Evolutionary conservation across 2,329 filamentous ascomycete species (phyloP).

Genomic region (Microsporum audouinii): DNA sequence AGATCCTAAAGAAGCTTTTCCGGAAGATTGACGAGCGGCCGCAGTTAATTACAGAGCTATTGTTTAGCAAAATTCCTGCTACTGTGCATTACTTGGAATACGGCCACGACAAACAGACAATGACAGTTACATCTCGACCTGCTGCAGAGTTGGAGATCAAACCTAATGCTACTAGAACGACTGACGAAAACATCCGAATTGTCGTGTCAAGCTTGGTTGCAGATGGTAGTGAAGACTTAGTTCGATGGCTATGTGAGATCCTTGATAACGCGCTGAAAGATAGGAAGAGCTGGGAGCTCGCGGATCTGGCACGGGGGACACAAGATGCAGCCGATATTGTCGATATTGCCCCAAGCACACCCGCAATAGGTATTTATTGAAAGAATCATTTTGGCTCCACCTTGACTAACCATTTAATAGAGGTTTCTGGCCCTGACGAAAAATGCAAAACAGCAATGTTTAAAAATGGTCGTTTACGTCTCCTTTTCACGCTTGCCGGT

Average conservation of each 20-base stretch:
- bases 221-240: conserved; percentile 60
- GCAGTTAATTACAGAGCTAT: conserved; percentile 75
- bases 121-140: conserved; percentile 53
- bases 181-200: conserved; percentile 63
- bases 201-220: conserved; percentile 70
- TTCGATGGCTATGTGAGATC: conserved; percentile 71
- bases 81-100: conserved; percentile 84
- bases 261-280: conserved; percentile 59
- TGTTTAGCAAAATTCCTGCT: conserved; percentile 82
- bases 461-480: conserved; percentile 75
- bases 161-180: conserved; percentile 49
- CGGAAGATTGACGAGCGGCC: conserved; percentile 79
- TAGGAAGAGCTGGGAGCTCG: conserved; percentile 65
- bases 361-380: conserved; percentile 37
- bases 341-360: conserved; percentile 16
- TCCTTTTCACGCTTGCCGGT: conserved; percentile 67
- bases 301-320: conserved; percentile 46
- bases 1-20: conserved; percentile 68
- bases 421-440: conserved; percentile 53
- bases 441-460: conserved; percentile 64
- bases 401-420: conserved; percentile 28
- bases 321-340: conserved; percentile 30
- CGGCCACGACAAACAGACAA: conserved; percentile 70
- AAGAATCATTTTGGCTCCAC: conserved; percentile 12
- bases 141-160: conserved; percentile 78